phyloP scores from a whole-genome alignment of 2,329 filamentous ascomycete species.

The Calonectria multiphialidica region DNA sequence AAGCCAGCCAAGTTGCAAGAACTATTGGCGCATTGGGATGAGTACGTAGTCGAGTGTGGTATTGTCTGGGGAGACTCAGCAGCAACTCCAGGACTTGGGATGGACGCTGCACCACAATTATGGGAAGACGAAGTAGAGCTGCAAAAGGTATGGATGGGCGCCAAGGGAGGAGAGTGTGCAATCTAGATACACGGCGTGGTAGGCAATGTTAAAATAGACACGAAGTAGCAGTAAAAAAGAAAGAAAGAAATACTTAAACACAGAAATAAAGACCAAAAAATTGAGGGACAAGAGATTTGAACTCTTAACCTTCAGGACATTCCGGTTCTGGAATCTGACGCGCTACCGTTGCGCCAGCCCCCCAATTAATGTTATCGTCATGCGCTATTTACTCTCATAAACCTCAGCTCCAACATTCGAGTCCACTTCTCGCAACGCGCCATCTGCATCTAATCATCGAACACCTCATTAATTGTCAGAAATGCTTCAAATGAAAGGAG shows the following conservation, averaged over 20 bases:
- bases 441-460: too few species aligned
- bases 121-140: background rate
- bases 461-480: too few species aligned
- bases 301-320: constrained; percentile 8
- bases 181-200: background rate
- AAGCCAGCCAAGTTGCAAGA: constrained; percentile 37
- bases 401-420: background rate
- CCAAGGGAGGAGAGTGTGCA: background rate
- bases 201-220: background rate
- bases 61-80: constrained; percentile 22
- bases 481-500: too few species aligned
- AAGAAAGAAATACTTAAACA: background rate
- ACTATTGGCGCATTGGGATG: constrained; percentile 45
- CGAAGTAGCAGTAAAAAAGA: background rate
- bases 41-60: constrained; percentile 45
- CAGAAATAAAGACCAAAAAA: background rate
- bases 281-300: constrained; percentile 11
- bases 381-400: background rate
- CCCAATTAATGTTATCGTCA: background rate
- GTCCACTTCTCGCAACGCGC: background rate
- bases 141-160: constrained; percentile 7
- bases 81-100: background rate
- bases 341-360: constrained; percentile 10
- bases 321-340: background rate
- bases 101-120: constrained; percentile 11